phyloP scores from a whole-genome alignment of 192 early-diverging fungal species.

The Coemansia sp. region DNA sequence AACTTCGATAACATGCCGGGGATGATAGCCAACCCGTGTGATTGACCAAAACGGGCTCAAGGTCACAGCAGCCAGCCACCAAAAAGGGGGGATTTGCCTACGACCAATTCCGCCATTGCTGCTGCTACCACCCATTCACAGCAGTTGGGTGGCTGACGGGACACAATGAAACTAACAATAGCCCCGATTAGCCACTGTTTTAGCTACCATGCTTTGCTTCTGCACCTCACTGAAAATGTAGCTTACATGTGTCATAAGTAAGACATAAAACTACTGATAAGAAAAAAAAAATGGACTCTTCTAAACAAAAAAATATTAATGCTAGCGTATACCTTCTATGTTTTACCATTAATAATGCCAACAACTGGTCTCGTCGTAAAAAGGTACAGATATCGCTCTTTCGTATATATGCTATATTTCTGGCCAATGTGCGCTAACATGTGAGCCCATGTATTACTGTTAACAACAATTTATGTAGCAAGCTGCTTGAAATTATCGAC shows the following conservation, averaged over 20 bases:
- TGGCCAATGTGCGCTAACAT: neutral
- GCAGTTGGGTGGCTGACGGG: neutral
- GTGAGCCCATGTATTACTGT: neutral
- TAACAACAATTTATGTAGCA: slow-evolving; percentile 20
- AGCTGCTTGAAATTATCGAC: slow-evolving; percentile 31
- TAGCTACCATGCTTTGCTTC: neutral
- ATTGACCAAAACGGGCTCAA: neutral
- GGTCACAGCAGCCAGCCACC: neutral
- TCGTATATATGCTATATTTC: neutral
- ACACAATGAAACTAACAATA: neutral
- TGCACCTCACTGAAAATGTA: neutral
- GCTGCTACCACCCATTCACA: slow-evolving; percentile 6
- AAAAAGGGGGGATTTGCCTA: neutral
- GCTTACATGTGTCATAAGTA: neutral
- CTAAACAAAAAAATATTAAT: neutral
- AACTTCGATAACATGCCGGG: neutral
- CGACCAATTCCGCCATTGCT: neutral
- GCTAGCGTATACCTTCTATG: neutral
- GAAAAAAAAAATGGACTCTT: neutral
- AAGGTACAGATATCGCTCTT: neutral
- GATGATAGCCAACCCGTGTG: slow-evolving; percentile 13
- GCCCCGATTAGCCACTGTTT: neutral
- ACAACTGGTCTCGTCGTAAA: neutral
- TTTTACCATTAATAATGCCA: neutral
- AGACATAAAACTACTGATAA: neutral